Base-by-base conservation (phyloP, 2,329 filamentous ascomycete genomes). In the Ceratocystis ficicola region DNA sequence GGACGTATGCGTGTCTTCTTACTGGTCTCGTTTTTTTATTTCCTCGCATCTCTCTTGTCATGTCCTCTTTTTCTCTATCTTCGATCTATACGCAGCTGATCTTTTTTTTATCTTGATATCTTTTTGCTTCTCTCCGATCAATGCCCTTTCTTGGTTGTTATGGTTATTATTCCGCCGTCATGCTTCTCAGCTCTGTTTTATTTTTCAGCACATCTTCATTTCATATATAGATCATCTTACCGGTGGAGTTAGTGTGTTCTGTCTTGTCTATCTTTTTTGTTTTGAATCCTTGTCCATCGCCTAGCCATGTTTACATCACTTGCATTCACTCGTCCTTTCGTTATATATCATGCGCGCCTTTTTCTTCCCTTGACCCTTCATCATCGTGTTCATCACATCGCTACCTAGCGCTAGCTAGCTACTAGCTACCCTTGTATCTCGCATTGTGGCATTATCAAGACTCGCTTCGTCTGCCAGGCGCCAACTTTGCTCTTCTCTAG, bases 1-100 rank as follows among this genome's bases (percentile, higher is more conserved):
- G 36, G 10, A 41, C 36, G 3, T 41, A 41, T 41, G 36, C 12
- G 15, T 41, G 10, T 41, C 36, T 41, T 41, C 15, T 41, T 3
- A 41, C 36, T 41, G 36, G 36, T 48, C 10, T 20, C 15, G 22
- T 48, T 44, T 25, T 20, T 17, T 5, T 62, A 8, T 62, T 28
- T 20, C 3, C 28, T 44, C 30, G n/a, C 32, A 44, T 59, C 12
- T 57, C 44, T 50, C 12, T 60, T 44, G 44, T 22, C 41, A 32
- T 66, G 30, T 46, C n/a, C 6, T 52, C 22, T 52, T 52, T 63
- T 57, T 59, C 25, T 55, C 28, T 44, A 28, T 44, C 50, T 66
- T 50, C 28, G 44, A 41, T 36, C 62, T 55, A 32, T 20, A 17
- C 25, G n/a, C 48, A 22, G 44, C 22, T 44, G 12, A n/a, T 10